These are phyloP conservation scores for Crucihimalaya himalaica DNA, from an alignment of 345 rosid genomes.

Conservation along the genomic window DNA sequence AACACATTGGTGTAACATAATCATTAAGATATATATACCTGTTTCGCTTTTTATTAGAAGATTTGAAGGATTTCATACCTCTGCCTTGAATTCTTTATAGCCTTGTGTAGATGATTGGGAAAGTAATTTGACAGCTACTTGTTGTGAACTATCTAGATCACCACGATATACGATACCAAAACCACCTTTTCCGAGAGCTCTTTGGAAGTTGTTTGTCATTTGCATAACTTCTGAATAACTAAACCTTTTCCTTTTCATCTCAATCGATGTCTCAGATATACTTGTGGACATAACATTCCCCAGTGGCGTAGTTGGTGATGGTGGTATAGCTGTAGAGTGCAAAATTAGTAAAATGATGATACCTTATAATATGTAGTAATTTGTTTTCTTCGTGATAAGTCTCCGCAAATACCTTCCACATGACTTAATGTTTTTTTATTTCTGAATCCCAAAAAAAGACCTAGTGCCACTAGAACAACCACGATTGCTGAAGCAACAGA, in stretches of 20 bases:
- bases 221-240: constrained; percentile 30
- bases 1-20: not conserved
- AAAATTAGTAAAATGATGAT: not conserved
- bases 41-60: too few species aligned
- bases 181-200: constrained; percentile 47
- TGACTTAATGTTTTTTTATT: too few species aligned
- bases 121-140: constrained; percentile 14
- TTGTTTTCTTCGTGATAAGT: not conserved
- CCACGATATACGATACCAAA: constrained; percentile 56
- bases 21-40: too few species aligned
- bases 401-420: too few species aligned
- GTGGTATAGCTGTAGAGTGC: not conserved
- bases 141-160: not conserved
- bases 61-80: too few species aligned
- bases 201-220: constrained; percentile 46
- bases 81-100: constrained; percentile 1
- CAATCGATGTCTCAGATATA: not conserved
- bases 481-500: too few species aligned
- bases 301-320: not conserved
- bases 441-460: too few species aligned
- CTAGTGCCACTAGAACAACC: too few species aligned
- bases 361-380: not conserved
- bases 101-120: not conserved
- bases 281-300: accelerated
- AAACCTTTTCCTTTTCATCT: constrained; percentile 30